phyloP scores from a whole-genome alignment of 805 yeast genomes.

The baker's yeast (Saccharomyces cerevisiae) region DNA sequence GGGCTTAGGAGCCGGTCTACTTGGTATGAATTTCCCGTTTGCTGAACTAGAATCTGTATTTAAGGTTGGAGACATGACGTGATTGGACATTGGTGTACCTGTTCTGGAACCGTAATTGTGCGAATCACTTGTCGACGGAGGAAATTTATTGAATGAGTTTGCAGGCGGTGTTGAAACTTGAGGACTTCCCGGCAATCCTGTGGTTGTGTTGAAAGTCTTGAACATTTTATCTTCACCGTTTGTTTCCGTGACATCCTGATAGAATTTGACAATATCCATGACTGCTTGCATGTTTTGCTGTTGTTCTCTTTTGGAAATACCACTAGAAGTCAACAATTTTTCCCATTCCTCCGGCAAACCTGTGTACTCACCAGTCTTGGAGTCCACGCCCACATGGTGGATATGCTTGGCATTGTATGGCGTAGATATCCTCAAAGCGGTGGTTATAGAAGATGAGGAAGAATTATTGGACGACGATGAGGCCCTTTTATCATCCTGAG shows the following conservation, averaged over 20 bases:
- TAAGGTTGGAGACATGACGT: slow-evolving; percentile 21
- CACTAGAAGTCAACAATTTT: slow-evolving; percentile 68
- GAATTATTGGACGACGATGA: slow-evolving; percentile 11
- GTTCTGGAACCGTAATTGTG: slow-evolving; percentile 16
- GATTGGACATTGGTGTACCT: background rate
- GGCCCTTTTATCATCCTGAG: slow-evolving; percentile 7
- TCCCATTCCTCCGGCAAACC: slow-evolving; percentile 95
- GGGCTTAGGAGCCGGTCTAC: slow-evolving; percentile 64
- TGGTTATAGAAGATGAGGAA: slow-evolving; percentile 6
- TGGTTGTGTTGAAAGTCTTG: slow-evolving; percentile 30
- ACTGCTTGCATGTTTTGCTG: slow-evolving; percentile 91
- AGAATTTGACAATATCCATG: slow-evolving; percentile 81
- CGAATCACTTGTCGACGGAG: background rate
- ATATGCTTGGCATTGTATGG: slow-evolving; percentile 88
- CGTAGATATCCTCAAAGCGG: slow-evolving; percentile 57
- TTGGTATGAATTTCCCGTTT: slow-evolving; percentile 44
- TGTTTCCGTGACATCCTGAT: slow-evolving; percentile 48
- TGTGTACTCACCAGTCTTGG: slow-evolving; percentile 74
- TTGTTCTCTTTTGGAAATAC: slow-evolving; percentile 82
- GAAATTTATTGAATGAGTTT: slow-evolving; percentile 1
- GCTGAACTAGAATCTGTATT: background rate
- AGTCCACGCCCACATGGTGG: slow-evolving; percentile 88
- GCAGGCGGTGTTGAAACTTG: background rate
- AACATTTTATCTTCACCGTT: slow-evolving; percentile 36
- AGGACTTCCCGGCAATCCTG: background rate